These are phyloP conservation scores for Agaricus blazei DNA, from an alignment of 768 basidiomycete species.

Conservation along the genomic window DNA sequence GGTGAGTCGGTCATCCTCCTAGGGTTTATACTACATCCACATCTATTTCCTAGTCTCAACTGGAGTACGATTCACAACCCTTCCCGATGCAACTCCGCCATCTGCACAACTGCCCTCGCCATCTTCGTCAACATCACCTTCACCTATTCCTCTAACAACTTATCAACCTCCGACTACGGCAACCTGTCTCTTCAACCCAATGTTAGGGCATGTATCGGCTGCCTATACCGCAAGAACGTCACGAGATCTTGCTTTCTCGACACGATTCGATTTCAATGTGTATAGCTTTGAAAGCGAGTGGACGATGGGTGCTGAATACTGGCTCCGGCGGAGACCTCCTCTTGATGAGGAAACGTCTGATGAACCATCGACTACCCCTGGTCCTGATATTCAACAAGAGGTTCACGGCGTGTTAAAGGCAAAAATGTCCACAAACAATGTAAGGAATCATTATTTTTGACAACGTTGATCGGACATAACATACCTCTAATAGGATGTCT, in stretches of 20 bases:
- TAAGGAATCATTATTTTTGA: slow-evolving; percentile 29
- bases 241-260: slow-evolving; percentile 78
- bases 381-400: slow-evolving; percentile 22
- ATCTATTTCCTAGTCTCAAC: slow-evolving; percentile 63
- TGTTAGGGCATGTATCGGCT: slow-evolving; percentile 89
- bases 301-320: slow-evolving; percentile 96
- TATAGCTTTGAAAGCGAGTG: slow-evolving; percentile 97
- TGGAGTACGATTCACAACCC: slow-evolving; percentile 89
- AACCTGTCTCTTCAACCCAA: slow-evolving; percentile 92
- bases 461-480: neutral
- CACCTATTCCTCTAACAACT: slow-evolving; percentile 30
- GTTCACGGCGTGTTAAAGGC: slow-evolving; percentile 86
- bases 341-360: slow-evolving; percentile 12
- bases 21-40: neutral
- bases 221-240: slow-evolving; percentile 90
- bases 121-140: slow-evolving; percentile 27
- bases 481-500: slow-evolving; percentile 59
- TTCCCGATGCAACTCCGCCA: slow-evolving; percentile 72
- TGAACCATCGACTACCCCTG: slow-evolving; percentile 2
- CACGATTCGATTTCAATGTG: slow-evolving; percentile 93
- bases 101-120: slow-evolving; percentile 47
- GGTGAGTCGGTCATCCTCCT: slow-evolving; percentile 42
- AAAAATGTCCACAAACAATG: slow-evolving; percentile 84
- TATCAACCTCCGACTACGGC: slow-evolving; percentile 91
- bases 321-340: slow-evolving; percentile 59